Conservation (phyloP, 179 eudicot species). For the Pouteria campechiana region DNA sequence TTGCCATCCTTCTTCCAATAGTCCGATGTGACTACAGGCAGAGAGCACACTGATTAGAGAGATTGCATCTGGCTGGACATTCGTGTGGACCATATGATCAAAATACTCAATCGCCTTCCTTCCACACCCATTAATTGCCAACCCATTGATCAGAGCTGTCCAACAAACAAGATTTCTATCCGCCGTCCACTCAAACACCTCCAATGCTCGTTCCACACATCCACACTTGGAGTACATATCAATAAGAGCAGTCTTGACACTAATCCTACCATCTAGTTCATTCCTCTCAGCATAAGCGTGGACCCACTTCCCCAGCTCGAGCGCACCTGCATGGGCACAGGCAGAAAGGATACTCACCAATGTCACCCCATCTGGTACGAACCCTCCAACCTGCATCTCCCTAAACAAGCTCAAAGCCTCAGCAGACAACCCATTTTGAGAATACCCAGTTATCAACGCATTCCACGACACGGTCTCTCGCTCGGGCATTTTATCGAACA, state of each 20-base stretch:
- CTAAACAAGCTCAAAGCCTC: conserved; percentile 24
- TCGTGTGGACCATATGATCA: conserved; percentile 16
- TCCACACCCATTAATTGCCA: conserved; percentile 24
- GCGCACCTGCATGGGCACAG: conserved; percentile 26
- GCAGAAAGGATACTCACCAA: conserved; percentile 30
- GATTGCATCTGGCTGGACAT: conserved; percentile 16
- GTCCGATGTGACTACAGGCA: conserved; percentile 27
- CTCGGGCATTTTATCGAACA: conserved; percentile 22
- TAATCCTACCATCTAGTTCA: conserved; percentile 15
- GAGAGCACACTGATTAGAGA: conserved; percentile 21
- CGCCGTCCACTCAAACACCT: conserved; percentile 18
- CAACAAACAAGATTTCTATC: conserved; percentile 24
- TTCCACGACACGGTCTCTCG: conserved; percentile 41
- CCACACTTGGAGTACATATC: conserved; percentile 55
- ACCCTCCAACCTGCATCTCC: conserved; percentile 22
- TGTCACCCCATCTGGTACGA: conserved; percentile 32
- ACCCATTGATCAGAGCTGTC: conserved; percentile 21
- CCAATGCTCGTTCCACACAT: conserved; percentile 22
- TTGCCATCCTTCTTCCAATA: conserved; percentile 13
- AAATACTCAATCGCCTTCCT: conserved; percentile 14
- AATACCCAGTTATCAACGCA: conserved; percentile 27
- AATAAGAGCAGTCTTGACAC: conserved; percentile 25
- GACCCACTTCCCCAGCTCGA: conserved; percentile 24
- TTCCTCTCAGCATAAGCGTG: conserved; percentile 17
- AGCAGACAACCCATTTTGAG: conserved; percentile 30